These are phyloP conservation scores for Botrytis pseudocinerea DNA, from an alignment of 2,329 filamentous ascomycete genomes.

Conservation along the genomic window DNA sequence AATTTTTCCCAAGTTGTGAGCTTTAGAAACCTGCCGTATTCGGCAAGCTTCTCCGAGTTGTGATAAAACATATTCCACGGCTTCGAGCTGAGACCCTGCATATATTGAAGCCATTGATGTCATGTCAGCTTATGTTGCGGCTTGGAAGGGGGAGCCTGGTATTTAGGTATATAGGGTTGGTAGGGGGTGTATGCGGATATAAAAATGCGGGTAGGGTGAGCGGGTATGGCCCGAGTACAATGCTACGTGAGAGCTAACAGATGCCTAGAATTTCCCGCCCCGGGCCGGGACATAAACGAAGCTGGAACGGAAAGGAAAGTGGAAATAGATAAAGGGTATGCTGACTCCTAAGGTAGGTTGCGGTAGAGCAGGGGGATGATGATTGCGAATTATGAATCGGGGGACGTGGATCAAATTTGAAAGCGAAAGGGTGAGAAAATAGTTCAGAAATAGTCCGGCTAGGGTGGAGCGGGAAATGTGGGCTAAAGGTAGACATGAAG, in stretches of 20 bases:
- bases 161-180: background rate
- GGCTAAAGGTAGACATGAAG: background rate
- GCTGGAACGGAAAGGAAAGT: background rate
- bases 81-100: background rate
- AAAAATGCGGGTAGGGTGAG: background rate
- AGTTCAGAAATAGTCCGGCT: background rate
- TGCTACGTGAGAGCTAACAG: background rate
- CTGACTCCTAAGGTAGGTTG: background rate
- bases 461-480: background rate
- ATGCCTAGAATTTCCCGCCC: background rate
- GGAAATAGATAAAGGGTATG: background rate
- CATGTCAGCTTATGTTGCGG: slow-evolving; percentile 7
- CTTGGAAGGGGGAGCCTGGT: background rate
- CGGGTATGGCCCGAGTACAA: slow-evolving; percentile 13
- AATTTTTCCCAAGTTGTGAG: background rate
- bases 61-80: background rate
- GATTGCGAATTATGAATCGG: background rate
- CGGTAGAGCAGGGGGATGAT: background rate
- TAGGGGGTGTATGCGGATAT: background rate
- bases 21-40: background rate
- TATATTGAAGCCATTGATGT: background rate
- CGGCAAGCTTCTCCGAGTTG: background rate
- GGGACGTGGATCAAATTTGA: background rate
- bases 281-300: background rate
- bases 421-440: background rate